Evolutionary conservation across 177 flowering plant species (phyloP).

Genomic region (Vitis hybrid): DNA sequence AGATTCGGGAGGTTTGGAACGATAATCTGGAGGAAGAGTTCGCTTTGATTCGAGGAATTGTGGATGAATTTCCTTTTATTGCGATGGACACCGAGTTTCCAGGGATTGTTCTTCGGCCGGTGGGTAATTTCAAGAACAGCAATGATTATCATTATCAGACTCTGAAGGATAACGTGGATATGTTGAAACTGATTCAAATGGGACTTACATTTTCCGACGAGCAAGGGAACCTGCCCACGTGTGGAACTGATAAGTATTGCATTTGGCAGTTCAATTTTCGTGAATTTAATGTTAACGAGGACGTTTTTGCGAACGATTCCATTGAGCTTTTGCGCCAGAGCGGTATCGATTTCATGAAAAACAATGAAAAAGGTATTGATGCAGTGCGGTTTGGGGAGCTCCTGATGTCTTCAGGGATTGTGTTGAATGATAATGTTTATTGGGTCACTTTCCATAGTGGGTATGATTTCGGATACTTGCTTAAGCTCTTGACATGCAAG

Average conservation of each 20-base stretch:
- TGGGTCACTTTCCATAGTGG: conserved; percentile 34
- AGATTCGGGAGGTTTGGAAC: conserved; percentile 35
- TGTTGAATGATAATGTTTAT: conserved; percentile 23
- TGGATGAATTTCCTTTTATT: conserved; percentile 29
- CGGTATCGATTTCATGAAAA: conserved; percentile 35
- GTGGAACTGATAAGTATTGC: conserved; percentile 25
- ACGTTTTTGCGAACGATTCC: conserved; percentile 27
- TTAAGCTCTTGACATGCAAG: conserved; percentile 29
- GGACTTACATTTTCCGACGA: conserved; percentile 35
- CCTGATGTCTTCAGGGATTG: conserved; percentile 34
- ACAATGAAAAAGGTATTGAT: conserved; percentile 30
- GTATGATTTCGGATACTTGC: conserved; percentile 39
- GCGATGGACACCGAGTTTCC: conserved; percentile 38
- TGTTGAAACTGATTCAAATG: conserved; percentile 33
- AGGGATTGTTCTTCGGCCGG: conserved; percentile 26
- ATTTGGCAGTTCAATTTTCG: conserved; percentile 39
- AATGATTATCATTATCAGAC: conserved; percentile 30
- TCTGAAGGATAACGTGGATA: conserved; percentile 30
- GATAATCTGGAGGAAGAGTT: conserved; percentile 28
- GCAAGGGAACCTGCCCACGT: conserved; percentile 34
- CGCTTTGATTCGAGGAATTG: conserved; percentile 26
- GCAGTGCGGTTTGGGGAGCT: conserved; percentile 27
- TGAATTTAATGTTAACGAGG: conserved; percentile 29
- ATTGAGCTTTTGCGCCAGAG: conserved; percentile 28
- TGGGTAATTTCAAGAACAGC: conserved; percentile 27